Evolutionary conservation across 441 rosid species (phyloP).

Genomic region (Adansonia gregorii): DNA sequence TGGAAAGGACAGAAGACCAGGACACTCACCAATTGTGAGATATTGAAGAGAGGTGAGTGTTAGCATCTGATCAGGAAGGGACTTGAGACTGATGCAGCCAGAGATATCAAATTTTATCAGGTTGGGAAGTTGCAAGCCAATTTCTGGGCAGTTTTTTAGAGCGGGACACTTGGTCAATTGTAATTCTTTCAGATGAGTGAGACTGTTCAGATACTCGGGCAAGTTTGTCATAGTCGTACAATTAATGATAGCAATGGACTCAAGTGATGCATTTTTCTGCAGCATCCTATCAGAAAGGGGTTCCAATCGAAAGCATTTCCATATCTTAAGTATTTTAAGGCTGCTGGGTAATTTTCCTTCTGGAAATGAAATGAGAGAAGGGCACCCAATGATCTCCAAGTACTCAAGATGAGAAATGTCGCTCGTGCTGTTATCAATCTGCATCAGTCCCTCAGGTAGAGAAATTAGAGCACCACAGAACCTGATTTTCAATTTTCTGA

Average conservation of each 20-base stretch:
- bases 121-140: constrained; percentile 9
- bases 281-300: constrained; percentile 21
- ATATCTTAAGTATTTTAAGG: constrained; percentile 27
- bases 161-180: background rate
- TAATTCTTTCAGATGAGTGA: constrained; percentile 25
- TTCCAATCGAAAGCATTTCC: constrained; percentile 16
- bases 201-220: constrained; percentile 21
- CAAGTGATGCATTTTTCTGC: constrained; percentile 21
- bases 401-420: constrained; percentile 18
- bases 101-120: constrained; percentile 13
- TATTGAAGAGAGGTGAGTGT: constrained; percentile 34
- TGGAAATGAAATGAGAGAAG: constrained; percentile 25
- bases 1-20: constrained; percentile 33
- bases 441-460: constrained; percentile 31
- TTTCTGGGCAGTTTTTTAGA: constrained; percentile 27
- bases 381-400: constrained; percentile 25
- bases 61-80: constrained; percentile 36
- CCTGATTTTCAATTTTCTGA: constrained; percentile 12
- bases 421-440: constrained; percentile 8
- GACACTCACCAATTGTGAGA: constrained; percentile 30
- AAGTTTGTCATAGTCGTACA: background rate
- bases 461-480: background rate
- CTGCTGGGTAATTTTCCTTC: constrained; percentile 25
- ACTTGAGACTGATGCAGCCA: constrained; percentile 30
- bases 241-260: background rate